Conservation (phyloP, 2,329 filamentous ascomycete species). For the Oidium heveae region DNA sequence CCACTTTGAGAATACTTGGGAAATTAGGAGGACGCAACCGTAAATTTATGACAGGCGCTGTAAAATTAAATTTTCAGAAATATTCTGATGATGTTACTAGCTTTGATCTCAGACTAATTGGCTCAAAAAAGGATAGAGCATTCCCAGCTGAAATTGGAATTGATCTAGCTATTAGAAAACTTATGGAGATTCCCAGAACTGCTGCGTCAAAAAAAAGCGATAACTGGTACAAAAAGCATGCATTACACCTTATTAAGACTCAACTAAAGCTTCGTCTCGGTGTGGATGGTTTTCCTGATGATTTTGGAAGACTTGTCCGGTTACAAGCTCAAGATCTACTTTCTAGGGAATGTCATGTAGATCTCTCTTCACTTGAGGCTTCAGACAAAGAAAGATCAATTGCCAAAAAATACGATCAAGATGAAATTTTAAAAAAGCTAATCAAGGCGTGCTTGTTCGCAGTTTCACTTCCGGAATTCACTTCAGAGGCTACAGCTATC, state of each 20-base stretch:
- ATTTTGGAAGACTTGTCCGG: conserved; percentile 61
- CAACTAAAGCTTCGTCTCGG: conserved; percentile 83
- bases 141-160: conserved; percentile 73
- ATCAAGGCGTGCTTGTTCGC: conserved; percentile 77
- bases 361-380: conserved; percentile 43
- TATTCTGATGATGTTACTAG: conserved; percentile 74
- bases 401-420: conserved; percentile 64
- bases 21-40: conserved; percentile 89
- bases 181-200: conserved; percentile 53
- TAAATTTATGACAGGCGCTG: conserved; percentile 79
- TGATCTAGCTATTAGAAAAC: conserved; percentile 66
- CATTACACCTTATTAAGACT: conserved; percentile 63
- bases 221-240: conserved; percentile 76
- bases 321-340: conserved; percentile 73
- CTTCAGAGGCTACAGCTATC: conserved; percentile 49
- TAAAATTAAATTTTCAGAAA: conserved; percentile 57
- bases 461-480: conserved; percentile 56
- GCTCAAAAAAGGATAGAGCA: conserved; percentile 66
- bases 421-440: conserved; percentile 58
- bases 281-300: conserved; percentile 66
- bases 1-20: conserved; percentile 87
- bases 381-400: conserved; percentile 65
- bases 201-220: conserved; percentile 31
- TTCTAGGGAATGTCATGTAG: conserved; percentile 43
- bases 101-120: conserved; percentile 71